Evolutionary conservation across 2,329 filamentous ascomycete species (phyloP).

Genomic region (Diaporthe sp.): DNA sequence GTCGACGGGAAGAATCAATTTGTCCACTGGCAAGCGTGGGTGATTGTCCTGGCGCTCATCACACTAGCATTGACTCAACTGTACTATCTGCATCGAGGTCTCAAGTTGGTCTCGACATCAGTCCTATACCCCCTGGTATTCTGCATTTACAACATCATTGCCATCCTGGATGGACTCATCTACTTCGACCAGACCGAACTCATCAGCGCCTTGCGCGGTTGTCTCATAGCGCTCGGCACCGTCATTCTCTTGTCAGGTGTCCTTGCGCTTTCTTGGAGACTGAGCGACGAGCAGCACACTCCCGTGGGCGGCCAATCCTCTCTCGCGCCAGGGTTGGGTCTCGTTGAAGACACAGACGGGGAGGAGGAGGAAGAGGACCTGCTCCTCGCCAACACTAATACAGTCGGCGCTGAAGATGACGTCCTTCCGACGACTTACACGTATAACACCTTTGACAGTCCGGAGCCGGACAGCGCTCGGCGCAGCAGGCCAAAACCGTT

Average conservation of each 20-base stretch:
- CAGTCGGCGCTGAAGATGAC: conserved; percentile 56
- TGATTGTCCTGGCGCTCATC: conserved; percentile 86
- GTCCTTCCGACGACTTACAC: conserved; percentile 52
- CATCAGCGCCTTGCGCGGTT: conserved; percentile 81
- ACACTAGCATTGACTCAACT: conserved; percentile 88
- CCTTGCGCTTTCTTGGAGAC: conserved; percentile 91
- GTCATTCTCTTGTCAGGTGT: conserved; percentile 89
- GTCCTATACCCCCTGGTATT: conserved; percentile 97
- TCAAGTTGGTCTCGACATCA: conserved; percentile 95
- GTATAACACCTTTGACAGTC: conserved; percentile 63
- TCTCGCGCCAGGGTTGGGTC: conserved; percentile 84
- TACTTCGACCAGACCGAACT: conserved; percentile 93
- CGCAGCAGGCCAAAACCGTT: conserved; percentile 46
- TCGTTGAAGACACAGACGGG: conserved; percentile 77
- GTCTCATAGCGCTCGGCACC: conserved; percentile 88
- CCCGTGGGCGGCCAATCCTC: conserved; percentile 75
- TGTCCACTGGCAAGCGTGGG: conserved; percentile 94
- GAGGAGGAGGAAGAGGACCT: conserved; percentile 74
- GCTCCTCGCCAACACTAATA: conserved; percentile 62
- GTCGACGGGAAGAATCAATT: conserved; percentile 93
- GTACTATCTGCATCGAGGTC: conserved; percentile 93
- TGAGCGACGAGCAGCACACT: conserved; percentile 81
- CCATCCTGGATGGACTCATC: conserved; percentile 95
- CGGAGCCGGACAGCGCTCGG: conserved; percentile 47
- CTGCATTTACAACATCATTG: conserved; percentile 99